A percentile compares a stretch with the other conserved stretches of the same genome.
phyloP scores from a whole-genome alignment of 78 protist genomes.

The Isochrysis galbana region DNA sequence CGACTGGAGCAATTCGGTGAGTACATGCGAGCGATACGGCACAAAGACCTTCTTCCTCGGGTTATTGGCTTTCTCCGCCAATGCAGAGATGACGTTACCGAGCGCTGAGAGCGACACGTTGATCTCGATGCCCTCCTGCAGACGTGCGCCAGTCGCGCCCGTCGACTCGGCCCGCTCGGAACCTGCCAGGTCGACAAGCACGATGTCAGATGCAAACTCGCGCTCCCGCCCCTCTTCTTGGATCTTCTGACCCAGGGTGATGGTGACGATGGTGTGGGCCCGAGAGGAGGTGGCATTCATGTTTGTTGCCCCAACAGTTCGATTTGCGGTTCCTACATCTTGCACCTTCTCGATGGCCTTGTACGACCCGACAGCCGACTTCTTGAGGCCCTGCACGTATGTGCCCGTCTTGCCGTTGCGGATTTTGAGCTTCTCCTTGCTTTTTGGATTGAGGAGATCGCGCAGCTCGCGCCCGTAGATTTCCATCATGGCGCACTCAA shows the following conservation, averaged over 20 bases:
- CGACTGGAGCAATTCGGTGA: constrained; percentile 48
- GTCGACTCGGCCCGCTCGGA: constrained; percentile 66
- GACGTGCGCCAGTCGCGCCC: constrained; percentile 56
- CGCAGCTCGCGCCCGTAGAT: constrained; percentile 74
- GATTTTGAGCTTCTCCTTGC: constrained; percentile 1
- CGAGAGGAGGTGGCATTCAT: constrained; percentile 87
- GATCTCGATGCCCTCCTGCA: constrained; percentile 61
- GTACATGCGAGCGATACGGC: constrained; percentile 59
- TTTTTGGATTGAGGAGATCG: constrained; percentile 59
- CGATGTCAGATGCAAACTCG: neutral
- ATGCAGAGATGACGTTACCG: constrained; percentile 68
- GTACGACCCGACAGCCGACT: constrained; percentile 22
- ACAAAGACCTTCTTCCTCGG: constrained; percentile 22
- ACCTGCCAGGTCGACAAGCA: constrained; percentile 77
- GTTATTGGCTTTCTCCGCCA: constrained; percentile 52
- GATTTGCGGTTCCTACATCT: constrained; percentile 25
- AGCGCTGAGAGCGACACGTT: constrained; percentile 70
- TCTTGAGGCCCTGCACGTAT: neutral
- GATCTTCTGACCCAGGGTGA: constrained; percentile 34
- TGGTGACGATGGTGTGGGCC: constrained; percentile 83
- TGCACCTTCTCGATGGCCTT: neutral
- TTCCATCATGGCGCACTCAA: constrained; percentile 61
- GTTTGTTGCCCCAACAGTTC: constrained; percentile 68
- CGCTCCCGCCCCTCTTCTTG: neutral
- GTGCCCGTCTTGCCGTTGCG: neutral